phyloP scores from a whole-genome alignment of 805 yeast species.

The Saturnispora ahearnii region DNA sequence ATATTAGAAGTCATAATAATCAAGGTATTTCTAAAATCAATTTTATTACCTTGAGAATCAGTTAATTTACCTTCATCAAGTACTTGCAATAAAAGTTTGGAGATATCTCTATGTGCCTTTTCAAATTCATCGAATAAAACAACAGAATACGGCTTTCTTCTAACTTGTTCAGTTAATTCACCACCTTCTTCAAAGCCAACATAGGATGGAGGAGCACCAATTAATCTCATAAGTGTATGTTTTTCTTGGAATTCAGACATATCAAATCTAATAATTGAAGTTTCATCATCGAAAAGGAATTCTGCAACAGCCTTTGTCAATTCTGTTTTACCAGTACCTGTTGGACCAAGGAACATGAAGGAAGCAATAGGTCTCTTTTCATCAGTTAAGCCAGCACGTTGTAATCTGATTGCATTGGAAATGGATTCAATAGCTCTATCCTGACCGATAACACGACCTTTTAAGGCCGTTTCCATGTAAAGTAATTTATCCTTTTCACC shows the following conservation, averaged over 20 bases:
- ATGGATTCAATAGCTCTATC: slow-evolving; percentile 88
- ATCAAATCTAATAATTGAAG: slow-evolving; percentile 83
- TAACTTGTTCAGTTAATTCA: slow-evolving; percentile 90
- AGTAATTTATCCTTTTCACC: slow-evolving; percentile 90
- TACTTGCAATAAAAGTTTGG: slow-evolving; percentile 83
- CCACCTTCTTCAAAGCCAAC: slow-evolving; percentile 96
- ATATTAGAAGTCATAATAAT: slow-evolving; percentile 95
- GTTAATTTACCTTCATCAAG: slow-evolving; percentile 92
- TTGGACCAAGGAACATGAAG: slow-evolving; percentile 94
- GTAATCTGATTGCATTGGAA: slow-evolving; percentile 90
- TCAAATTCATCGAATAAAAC: slow-evolving; percentile 93
- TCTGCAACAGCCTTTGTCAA: slow-evolving; percentile 87
- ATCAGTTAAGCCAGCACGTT: slow-evolving; percentile 92
- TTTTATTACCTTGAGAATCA: slow-evolving; percentile 89
- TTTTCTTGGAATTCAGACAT: slow-evolving; percentile 98
- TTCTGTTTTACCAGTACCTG: slow-evolving; percentile 98
- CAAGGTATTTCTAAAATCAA: slow-evolving; percentile 89
- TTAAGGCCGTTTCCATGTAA: slow-evolving; percentile 75
- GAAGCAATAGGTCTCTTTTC: slow-evolving; percentile 94
- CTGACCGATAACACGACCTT: slow-evolving; percentile 82
- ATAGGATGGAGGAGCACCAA: slow-evolving; percentile 98
- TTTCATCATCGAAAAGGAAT: slow-evolving; percentile 82
- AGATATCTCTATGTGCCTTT: slow-evolving; percentile 93
- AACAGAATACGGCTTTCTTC: slow-evolving; percentile 91
- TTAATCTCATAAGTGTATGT: slow-evolving; percentile 80